Evolutionary conservation across 371 early-diverging fungal species (phyloP), one percentile per base, ranked within the genome.

Genomic region (Mortierella sp.): DNA sequence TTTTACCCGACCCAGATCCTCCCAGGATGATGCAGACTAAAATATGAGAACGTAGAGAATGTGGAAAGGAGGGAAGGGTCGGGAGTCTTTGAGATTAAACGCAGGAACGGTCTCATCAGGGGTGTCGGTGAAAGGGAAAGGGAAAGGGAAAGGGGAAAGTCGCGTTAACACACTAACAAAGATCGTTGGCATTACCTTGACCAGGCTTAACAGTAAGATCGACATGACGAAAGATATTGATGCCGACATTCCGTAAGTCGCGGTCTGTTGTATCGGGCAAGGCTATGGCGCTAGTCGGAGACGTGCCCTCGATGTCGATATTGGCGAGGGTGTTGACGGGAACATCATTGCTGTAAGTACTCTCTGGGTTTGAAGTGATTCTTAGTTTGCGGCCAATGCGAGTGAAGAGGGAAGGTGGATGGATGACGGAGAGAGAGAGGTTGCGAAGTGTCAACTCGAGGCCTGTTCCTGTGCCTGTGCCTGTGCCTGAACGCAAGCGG

Each of bases 381-480:
- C 26, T 24, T 19, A 73, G 41, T 44, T 52, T 64, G 49, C 54
- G 65, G 6, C 60, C 69, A 8, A 44, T 37, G 31, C 63, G 56
- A n/a, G 64, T 60, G 17, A 69, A 24, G 32, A 64, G 52, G 2
- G 76, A 64, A 8, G 76, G 76, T 6, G 69, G 76, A 1, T 64
- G 76, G 50, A 76, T 64, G 11, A 76, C 61, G 11, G 76, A 76
- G 43, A 76, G 69, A 7, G 76, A 76, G 24, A 76, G 76, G 61
- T 69, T 69, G 2, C 62, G 64, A 12, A 76, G 31, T 3, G 58
- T 64, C 30, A 75, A 54, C 41, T 75, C 76, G 32, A 75, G 56
- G 15, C 66, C 66, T 3, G 19, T 47, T 43, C 32, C 27, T 19
- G 46, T 9, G 15, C 1, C 23, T 9, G 19, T 14, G 24, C n/a